Base-by-base conservation (phyloP, 345 rosid species). In the Populus euphratica region DNA sequence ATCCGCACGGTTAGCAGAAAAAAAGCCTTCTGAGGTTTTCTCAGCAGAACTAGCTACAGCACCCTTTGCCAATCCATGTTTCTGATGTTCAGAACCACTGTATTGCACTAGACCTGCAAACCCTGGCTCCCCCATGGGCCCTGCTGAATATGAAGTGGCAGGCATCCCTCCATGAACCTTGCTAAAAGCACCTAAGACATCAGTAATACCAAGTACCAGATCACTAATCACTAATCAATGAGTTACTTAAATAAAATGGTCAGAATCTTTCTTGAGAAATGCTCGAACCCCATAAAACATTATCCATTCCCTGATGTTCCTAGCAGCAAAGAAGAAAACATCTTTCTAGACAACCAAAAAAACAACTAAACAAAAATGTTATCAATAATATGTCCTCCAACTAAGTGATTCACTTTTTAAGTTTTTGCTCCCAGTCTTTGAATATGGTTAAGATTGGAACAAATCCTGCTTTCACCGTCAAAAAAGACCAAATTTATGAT, bases 121-220 rank as follows among this genome's bases (percentile, higher is more conserved):
- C 70, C 86, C 87, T 61, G 73, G 66, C 70, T 91, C 89, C 69
- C 76, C 87, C 8, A 69, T 64, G 11, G 84, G 78, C 72, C 76
- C 87, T 10, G 70, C 59, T 13, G 84, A 78, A 77, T 74, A 80
- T 17, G 89, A 79, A 54, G 81, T 65, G 41, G 56, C 75, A 69
- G 87, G 76, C 77, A 89, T 67, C 31, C 87, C 87, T 49, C 84
- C 95, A 83, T 86, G 89, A 82, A 79, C 80, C 83, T 86, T 87
- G 80, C 88, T 86, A 76, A 78, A 85, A 85, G 85, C 79, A 85
- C 88, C 93, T 88, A 78, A 79, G 81, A 77, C 65, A 38, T 71
- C 47, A 74, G 21, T 14, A 75, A 76, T 29, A 73, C 70, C 73
- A 70, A 56, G 59, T 23, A 29, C 62, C 70, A 74, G 47, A 71